Evolutionary conservation across 345 rosid genomes (phyloP), one percentile per base, ranked within the genome.

Genomic region (Moringa oleifera): DNA sequence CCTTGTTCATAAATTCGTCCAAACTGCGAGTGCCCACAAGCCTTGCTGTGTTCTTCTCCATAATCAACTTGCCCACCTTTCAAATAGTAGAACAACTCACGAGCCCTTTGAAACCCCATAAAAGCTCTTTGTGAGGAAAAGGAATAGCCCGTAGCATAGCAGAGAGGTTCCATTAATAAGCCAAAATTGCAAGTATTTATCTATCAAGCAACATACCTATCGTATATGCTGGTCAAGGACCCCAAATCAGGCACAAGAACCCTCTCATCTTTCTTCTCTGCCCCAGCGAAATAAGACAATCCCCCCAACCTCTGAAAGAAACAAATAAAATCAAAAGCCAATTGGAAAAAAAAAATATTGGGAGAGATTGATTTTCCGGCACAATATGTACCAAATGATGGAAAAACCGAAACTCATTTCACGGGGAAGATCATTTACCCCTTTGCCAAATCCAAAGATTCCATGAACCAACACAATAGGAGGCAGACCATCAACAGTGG

Each of bases 241-340:
- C 99, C 99, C 83, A 95, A 80, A 84, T 95, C 98, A 58, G 99
- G 99, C 51, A 95, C 96, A 47, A 91, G 76, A 73, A 91, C 96
- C 79, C 90, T 89, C 75, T 91, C 96, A 22, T 91, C 95, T 66
- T 89, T 91, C 83, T 91, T 89, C 81, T 95, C 99, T 9, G 98
- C 99, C 24, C 97, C 99, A 8, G 88, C 96, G 75, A 95, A 95
- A 68, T 91, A 95, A n/a, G 99, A 91, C 24, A 87, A 77, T 8
- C 91, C 95, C 47, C 98, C 98, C 68, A 95, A 68, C 68, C 78
- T 84, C 99, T 95, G 79, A 16, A 23, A 65, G 59, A 36, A 58
- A 41, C 12, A n/a, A 12, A 15, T 65, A 77, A 75, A 60, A 37
- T 0, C 25, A 66, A 69, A 62, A 23, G 46, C 31, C 57, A 55